Evolutionary conservation across 2,329 filamentous ascomycete genomes (phyloP).

Genomic region (Xylariales sp.): DNA sequence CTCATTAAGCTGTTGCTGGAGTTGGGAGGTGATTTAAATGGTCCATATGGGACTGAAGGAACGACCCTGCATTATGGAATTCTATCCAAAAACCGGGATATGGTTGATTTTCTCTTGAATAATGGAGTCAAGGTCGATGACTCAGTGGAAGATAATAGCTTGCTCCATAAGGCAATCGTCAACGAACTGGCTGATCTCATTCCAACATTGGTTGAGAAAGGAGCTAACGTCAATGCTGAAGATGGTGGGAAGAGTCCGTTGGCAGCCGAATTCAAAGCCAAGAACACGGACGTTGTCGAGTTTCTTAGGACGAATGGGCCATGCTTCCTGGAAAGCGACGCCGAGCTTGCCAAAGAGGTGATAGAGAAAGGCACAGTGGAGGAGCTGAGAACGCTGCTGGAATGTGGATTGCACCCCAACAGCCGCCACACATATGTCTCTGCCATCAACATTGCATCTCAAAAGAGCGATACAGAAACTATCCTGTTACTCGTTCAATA

Average conservation of each 20-base stretch:
- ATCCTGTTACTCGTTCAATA: background rate
- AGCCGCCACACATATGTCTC: background rate
- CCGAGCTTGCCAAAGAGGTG: background rate
- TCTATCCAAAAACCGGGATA: background rate
- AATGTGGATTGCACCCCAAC: background rate
- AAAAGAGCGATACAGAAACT: background rate
- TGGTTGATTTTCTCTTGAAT: conserved; percentile 6
- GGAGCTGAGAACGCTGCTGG: background rate
- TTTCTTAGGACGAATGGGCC: background rate
- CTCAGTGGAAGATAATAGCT: background rate
- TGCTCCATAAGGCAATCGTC: background rate
- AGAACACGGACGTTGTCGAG: background rate
- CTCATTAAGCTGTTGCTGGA: background rate
- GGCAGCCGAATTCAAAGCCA: background rate
- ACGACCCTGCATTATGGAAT: background rate
- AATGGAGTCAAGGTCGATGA: background rate
- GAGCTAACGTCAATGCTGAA: background rate
- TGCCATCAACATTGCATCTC: background rate
- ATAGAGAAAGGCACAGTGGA: background rate
- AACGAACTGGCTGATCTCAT: background rate
- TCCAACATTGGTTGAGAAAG: background rate
- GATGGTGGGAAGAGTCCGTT: background rate
- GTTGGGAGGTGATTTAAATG: background rate
- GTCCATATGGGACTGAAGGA: background rate
- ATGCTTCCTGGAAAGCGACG: background rate